Percentiles rank a stretch among this genome's conserved stretches.
Evolutionary conservation across 768 basidiomycete genomes (phyloP).

Genomic region (Agaricus subrufescens): DNA sequence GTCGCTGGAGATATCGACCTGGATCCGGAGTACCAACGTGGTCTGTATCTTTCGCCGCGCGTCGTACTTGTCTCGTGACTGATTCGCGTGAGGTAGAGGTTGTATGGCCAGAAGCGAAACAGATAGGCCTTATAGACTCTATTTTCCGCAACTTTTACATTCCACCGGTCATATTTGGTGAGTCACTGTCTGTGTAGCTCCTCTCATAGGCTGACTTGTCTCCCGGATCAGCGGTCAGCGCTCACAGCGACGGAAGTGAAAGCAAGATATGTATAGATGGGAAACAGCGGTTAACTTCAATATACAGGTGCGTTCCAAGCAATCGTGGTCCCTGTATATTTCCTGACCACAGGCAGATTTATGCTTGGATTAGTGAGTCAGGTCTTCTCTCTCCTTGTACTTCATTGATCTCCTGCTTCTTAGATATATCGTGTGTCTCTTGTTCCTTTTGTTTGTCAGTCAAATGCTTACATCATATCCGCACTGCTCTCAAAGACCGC

Average conservation of each 20-base stretch:
- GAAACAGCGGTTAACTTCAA: conserved; percentile 76
- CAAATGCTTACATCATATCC: background rate
- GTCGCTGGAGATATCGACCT: conserved; percentile 59
- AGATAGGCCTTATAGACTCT: conserved; percentile 72
- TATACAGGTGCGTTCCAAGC: conserved; percentile 46
- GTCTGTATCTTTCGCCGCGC: conserved; percentile 25
- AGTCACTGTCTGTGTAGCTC: conserved; percentile 13
- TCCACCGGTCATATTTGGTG: conserved; percentile 62
- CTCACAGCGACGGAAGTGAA: conserved; percentile 59
- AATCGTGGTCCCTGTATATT: background rate
- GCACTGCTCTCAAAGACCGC: conserved; percentile 31
- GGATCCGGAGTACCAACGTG: conserved; percentile 78
- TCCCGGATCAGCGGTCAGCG: conserved; percentile 35
- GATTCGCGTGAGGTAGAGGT: conserved; percentile 40
- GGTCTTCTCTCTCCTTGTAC: conserved; percentile 2
- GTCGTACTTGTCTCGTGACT: background rate
- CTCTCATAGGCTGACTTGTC: background rate
- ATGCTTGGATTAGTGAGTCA: conserved; percentile 60
- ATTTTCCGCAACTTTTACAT: conserved; percentile 71
- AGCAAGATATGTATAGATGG: conserved; percentile 72
- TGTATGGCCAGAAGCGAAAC: conserved; percentile 76
- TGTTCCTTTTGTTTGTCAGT: background rate
- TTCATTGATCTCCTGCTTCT: conserved; percentile 1
- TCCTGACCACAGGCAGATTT: conserved; percentile 37
- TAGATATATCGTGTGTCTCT: conserved; percentile 51